A percentile compares a stretch with the other conserved stretches of the same genome.
phyloP scores from a whole-genome alignment of 2,329 filamentous ascomycete genomes.

The Pezicula carpinea region DNA sequence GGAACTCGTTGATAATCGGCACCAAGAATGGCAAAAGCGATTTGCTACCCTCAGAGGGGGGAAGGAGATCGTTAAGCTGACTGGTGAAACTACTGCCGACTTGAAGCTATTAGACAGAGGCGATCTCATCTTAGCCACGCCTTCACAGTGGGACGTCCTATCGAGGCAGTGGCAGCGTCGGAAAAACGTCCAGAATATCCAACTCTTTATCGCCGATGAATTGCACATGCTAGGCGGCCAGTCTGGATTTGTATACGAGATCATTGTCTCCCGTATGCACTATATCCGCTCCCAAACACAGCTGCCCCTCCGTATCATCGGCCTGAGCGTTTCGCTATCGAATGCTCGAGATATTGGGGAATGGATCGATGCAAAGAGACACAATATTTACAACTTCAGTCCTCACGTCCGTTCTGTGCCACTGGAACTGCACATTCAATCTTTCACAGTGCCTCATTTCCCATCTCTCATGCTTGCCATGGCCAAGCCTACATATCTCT shows the following conservation, averaged over 20 bases:
- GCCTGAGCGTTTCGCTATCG: slow-evolving; percentile 83
- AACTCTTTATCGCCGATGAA: slow-evolving; percentile 92
- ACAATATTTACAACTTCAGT: slow-evolving; percentile 98
- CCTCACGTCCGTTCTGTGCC: slow-evolving; percentile 85
- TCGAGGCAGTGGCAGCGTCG: slow-evolving; percentile 95
- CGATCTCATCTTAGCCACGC: slow-evolving; percentile 88
- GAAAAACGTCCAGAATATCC: slow-evolving; percentile 88
- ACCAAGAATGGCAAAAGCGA: slow-evolving; percentile 81
- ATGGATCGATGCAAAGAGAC: slow-evolving; percentile 97
- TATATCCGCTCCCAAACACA: slow-evolving; percentile 89
- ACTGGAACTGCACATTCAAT: slow-evolving; percentile 90
- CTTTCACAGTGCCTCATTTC: slow-evolving; percentile 93
- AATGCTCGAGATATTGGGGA: slow-evolving; percentile 93
- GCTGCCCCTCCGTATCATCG: slow-evolving; percentile 79
- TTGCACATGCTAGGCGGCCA: slow-evolving; percentile 87
- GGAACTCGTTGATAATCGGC: slow-evolving; percentile 78
- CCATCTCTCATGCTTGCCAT: slow-evolving; percentile 98
- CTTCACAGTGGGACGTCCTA: slow-evolving; percentile 90
- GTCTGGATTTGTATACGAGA: slow-evolving; percentile 87
- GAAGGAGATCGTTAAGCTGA: slow-evolving; percentile 88
- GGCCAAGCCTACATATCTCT: slow-evolving; percentile 88
- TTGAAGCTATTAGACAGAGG: slow-evolving; percentile 82
- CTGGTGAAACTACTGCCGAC: slow-evolving; percentile 87
- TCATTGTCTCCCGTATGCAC: slow-evolving; percentile 96
- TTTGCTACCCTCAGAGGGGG: slow-evolving; percentile 70